Evolutionary conservation across 1,139 yeast species (phyloP), one percentile per base, ranked within the genome.

Genomic region (Martiniozyma asiatica): DNA sequence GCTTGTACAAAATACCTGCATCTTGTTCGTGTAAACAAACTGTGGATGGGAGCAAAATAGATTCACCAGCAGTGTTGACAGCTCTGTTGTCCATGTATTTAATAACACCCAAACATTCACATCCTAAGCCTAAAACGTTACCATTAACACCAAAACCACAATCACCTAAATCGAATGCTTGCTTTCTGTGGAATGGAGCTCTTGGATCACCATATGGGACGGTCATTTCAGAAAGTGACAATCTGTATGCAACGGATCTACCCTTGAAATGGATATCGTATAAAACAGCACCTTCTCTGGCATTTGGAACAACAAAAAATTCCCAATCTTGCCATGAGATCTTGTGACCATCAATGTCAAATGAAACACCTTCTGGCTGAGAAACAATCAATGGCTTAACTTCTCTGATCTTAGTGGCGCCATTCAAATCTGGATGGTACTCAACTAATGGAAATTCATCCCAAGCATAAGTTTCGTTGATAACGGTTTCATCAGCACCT

Each of bases 131-230:
- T 50, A 82, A 68, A 38, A 69, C 69, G 60, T 82, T 80, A 47
- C 84, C 93, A 43, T 69, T 71, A 41, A 64, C 68, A 53, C 94
- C 94, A 44, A 82, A 84, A 16, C 94, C 94, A 61, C 84, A 74
- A 55, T 82, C 94, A 54, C 94, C 94, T 50, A 82, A 67, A 56
- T 82, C 94, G 48, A 82, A 82, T 19, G 94, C 94, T 64, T 80
- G 92, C 61, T 82, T 82, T 64, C 94, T 73, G 61, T 81, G 93
- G 60, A 72, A 74, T 40, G 94, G 94, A 37, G 84, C 80, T 56
- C 93, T 70, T 44, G 93, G 92, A 53, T 80, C 93, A 50, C 87
- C 92, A 51, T 82, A 82, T 20, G 94, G 94, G 39, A 82, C 94
- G 22, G 93, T 79, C 94, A 82, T 82, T 59, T 82, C 94, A 29